These are phyloP conservation scores for Quambalaria eucalypti DNA, from an alignment of 1,284 basidiomycete genomes.

Conservation along the genomic window DNA sequence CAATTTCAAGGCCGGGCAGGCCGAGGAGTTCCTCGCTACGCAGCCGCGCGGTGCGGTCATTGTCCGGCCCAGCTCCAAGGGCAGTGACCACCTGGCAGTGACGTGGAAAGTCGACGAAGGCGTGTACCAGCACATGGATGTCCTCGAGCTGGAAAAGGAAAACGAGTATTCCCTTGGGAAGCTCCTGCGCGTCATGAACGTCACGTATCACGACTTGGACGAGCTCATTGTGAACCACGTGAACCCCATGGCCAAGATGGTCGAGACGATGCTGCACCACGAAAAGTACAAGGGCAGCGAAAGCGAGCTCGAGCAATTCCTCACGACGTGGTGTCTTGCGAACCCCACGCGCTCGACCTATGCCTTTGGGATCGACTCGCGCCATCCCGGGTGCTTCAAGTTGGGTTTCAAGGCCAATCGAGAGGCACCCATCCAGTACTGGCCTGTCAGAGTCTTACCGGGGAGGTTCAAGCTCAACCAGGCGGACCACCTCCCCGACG, in stretches of 20 bases:
- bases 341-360: conserved; percentile 92
- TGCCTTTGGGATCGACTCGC: conserved; percentile 84
- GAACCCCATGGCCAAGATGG: conserved; percentile 82
- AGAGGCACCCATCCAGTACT: conserved; percentile 41
- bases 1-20: conserved; percentile 82
- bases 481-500: conserved; percentile 40
- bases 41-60: conserved; percentile 69
- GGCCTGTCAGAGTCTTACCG: conserved; percentile 45
- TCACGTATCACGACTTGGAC: conserved; percentile 85
- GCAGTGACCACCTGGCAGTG: conserved; percentile 83
- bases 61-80: conserved; percentile 90
- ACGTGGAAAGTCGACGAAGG: conserved; percentile 99
- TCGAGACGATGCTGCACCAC: conserved; percentile 88
- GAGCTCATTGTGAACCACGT: conserved; percentile 96
- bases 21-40: conserved; percentile 78
- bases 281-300: conserved; percentile 88
- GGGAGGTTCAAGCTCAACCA: conserved; percentile 42
- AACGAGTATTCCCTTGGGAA: conserved; percentile 62
- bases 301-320: conserved; percentile 57
- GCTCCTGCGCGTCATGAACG: conserved; percentile 65
- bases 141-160: conserved; percentile 67
- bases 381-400: conserved; percentile 83
- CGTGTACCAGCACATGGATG: conserved; percentile 94
- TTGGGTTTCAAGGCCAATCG: conserved; percentile 80
- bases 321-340: conserved; percentile 58